Evolutionary conservation across 2,329 filamentous ascomycete species (phyloP), one percentile per base, ranked within the genome.

Genomic region (Penicillium sclerotigenum): DNA sequence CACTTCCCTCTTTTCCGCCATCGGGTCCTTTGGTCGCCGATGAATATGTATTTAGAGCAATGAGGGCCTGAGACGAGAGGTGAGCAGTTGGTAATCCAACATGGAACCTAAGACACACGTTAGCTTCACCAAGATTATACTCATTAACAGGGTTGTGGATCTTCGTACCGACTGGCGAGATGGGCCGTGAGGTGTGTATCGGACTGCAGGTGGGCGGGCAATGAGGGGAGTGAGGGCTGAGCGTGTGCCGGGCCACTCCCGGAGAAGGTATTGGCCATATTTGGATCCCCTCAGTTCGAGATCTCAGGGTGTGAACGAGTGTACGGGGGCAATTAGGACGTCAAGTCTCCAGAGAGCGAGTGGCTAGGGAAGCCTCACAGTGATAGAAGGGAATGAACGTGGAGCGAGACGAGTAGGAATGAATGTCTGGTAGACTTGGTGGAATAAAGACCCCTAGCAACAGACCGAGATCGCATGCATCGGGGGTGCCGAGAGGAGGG

Each of bases 21-120:
- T 97, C 91, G 4, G 89, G 85, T 22, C 92, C 93, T 70, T 91
- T 92, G 52, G 88, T 83, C 0, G 93, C 93, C 11, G 90, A 90
- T 11, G 90, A 93, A 73, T 96, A 97, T 20, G 92, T 99, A 79
- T 99, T 99, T 62, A 99, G 80, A 50, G 90, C 89, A 69, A 99
- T 88, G 65, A 97, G 82, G 47, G 88, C 94, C 71, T 97, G 92
- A 0, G 91, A 96, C 0, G 92, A 97, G 18, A 99, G 84, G 47
- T 86, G 85, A 51, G 94, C 91, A 0, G 92, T 96, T 10, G 94
- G 91, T 57, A 94, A 79, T 52, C 90, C 89, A 51, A 95, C 89
- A 77, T 99, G 94, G 75, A 96, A 99, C 52, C 93, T 91, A 10
- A 18, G 73, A 84, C 87, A 87, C 82, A 79, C 5, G 46, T 48